Evolutionary conservation across 805 yeast species (phyloP), one percentile per base, ranked within the genome.

Genomic region (Millerozyma miso): DNA sequence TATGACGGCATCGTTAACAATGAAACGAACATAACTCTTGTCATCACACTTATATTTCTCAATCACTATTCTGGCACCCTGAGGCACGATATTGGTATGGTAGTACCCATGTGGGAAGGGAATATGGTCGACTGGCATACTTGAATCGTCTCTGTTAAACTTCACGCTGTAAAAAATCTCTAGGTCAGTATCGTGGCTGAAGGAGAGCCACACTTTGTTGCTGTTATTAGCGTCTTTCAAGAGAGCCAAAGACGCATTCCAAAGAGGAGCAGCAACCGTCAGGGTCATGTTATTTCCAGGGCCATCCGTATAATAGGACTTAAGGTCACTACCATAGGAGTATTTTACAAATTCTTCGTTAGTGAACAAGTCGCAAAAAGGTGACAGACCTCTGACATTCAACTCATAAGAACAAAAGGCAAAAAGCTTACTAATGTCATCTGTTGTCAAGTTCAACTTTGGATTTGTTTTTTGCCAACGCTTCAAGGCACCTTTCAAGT

Each of bases 161-260:
- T 85, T 62, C 2, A 91, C 85, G 20, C 86, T 67, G 52, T 82
- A 65, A 51, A 74, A 80, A 34, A 81, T 67, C 48, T 80, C 68
- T 34, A 86, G 61, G 48, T 83, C 84, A 32, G 83, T 76, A 58
- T 88, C 95, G 55, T 88, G 95, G 13, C 87, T 72, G 67, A 86
- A 83, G 50, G 80, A 83, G 50, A 85, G 69, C 71, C 83, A 82
- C 37, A 85, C 67, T 42, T 76, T 82, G 45, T 73, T 74, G 7
- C 58, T 54, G 31, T 76, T 76, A 41, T 47, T 37, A 16, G 57
- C 58, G 35, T 74, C 72, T 45, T 68, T 60, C 49, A 81, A 65
- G 44, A 75, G 67, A n/a, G 71, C 63, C 47, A 80, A 65, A 4
- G 79, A 68, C 34, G 77, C 74, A 33, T 74, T 71, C 44, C 71